Evolutionary conservation across 225 moss, liverwort and hornwort genomes (phyloP), one percentile per base, ranked within the genome.

Genomic region (Sphagnum tenellum): DNA sequence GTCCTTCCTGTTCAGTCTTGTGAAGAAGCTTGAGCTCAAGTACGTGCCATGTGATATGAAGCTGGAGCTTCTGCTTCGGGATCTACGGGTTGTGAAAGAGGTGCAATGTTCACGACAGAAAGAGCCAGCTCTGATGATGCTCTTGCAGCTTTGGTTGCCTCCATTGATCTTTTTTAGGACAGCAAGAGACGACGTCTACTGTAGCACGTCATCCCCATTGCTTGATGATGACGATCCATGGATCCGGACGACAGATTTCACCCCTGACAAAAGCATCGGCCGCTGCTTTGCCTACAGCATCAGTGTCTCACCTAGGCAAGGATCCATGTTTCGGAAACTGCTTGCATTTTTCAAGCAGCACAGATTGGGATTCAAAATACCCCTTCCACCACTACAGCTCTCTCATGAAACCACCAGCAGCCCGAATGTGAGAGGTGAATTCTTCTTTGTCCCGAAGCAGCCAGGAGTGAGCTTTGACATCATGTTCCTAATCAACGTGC

Each of bases 191-290:
- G 92, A 90, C 55, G 72, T 89, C 1, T 83, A 65, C 54, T 71
- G 75, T 14, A 45, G 71, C 3, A 83, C 79, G 3, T 74, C 75
- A 8, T 72, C 80, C 6, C 78, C 78, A 4, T 76, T 90, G 3
- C 78, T 76, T 1, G 92, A 98, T 45, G 96, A 98, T 47, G 90
- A 84, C 46, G 96, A 98, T 47, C 96, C 96, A 4, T 92, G 96
- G 96, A 98, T 86, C 55, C 88, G 96, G 29, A 83, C 73, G 5
- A 1, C 77, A 12, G 96, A 98, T 11, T 79, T 90, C 55, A 92
- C 90, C 56, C 77, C 82, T 3, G 8, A 52, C 45, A 67, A 54
- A 48, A 83, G 80, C 71, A 74, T 98, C 56, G 90, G 96, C 56
- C 74, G 89, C 50, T 92, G 92, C 67, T 76, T 92, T 1, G 74